Evolutionary conservation across 495 filamentous ascomycete species (phyloP).

Genomic region (Tuber melanosporum): DNA sequence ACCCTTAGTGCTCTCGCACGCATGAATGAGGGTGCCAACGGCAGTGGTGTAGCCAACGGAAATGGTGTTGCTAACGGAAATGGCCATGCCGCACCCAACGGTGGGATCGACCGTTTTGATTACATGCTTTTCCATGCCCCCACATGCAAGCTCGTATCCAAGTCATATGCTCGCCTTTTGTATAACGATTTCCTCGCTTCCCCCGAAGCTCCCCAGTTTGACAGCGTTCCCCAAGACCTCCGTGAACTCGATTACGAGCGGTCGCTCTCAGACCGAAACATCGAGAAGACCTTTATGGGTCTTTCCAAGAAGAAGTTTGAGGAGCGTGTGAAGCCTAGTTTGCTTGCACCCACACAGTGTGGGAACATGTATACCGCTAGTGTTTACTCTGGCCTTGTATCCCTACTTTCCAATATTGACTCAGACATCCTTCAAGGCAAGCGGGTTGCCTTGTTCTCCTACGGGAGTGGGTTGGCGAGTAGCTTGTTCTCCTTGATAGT

Average conservation of each 20-base stretch:
- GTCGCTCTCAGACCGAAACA: slow-evolving; percentile 82
- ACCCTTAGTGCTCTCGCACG: slow-evolving; percentile 47
- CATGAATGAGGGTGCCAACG: slow-evolving; percentile 51
- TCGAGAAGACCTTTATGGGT: slow-evolving; percentile 95
- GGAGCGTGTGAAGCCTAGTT: slow-evolving; percentile 74
- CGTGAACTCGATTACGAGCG: slow-evolving; percentile 75
- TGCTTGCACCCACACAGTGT: slow-evolving; percentile 85
- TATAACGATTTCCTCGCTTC: slow-evolving; percentile 92
- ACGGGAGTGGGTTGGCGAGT: slow-evolving; percentile 85
- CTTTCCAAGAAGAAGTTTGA: slow-evolving; percentile 94
- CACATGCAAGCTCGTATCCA: slow-evolving; percentile 94
- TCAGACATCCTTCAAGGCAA: slow-evolving; percentile 69
- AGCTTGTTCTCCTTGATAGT: slow-evolving; percentile 86
- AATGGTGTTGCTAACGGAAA: slow-evolving; percentile 47
- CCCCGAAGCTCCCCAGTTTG: slow-evolving; percentile 70
- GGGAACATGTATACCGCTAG: slow-evolving; percentile 99
- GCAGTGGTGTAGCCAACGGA: slow-evolving; percentile 49
- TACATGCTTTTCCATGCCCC: slow-evolving; percentile 93
- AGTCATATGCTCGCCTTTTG: slow-evolving; percentile 87
- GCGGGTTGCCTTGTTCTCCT: slow-evolving; percentile 87
- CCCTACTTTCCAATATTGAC: slow-evolving; percentile 65
- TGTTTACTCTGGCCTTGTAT: slow-evolving; percentile 79
- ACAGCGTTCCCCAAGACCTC: slow-evolving; percentile 78
- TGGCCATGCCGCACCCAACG: slow-evolving; percentile 52
- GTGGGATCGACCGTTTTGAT: slow-evolving; percentile 85